phyloP scores from a whole-genome alignment of 495 filamentous ascomycete species.

The Aspergillus indologenus region DNA sequence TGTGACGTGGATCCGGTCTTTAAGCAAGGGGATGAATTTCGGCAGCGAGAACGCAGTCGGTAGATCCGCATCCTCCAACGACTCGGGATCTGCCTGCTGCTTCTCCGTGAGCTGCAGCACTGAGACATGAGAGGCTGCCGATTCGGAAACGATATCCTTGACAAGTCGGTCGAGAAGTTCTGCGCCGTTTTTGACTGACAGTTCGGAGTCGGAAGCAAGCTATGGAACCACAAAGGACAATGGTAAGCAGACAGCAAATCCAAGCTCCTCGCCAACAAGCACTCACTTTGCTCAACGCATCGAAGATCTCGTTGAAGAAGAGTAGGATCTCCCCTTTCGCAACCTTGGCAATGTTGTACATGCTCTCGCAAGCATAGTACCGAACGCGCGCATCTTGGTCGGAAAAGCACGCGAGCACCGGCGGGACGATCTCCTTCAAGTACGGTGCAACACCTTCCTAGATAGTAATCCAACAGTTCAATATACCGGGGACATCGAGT shows the following conservation, averaged over 20 bases:
- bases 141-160: constrained; percentile 98
- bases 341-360: constrained; percentile 99
- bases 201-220: constrained; percentile 92
- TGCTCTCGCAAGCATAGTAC: constrained; percentile 99
- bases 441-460: constrained; percentile 87
- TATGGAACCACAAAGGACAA: constrained; percentile 33
- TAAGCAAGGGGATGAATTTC: constrained; percentile 86
- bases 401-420: constrained; percentile 96
- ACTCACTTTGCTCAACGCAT: constrained; percentile 89
- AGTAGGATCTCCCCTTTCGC: constrained; percentile 95
- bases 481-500: constrained; percentile 6
- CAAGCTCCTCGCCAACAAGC: background rate
- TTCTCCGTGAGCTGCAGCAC: constrained; percentile 61
- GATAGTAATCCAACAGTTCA: constrained; percentile 21
- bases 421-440: constrained; percentile 88
- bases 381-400: constrained; percentile 97
- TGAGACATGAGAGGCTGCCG: constrained; percentile 91
- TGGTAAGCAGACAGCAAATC: background rate
- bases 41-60: constrained; percentile 92
- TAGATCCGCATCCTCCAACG: constrained; percentile 51
- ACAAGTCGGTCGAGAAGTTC: constrained; percentile 93
- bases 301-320: constrained; percentile 98
- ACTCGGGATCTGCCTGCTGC: constrained; percentile 42
- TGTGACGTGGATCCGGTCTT: constrained; percentile 87
- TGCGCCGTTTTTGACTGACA: constrained; percentile 97